phyloP scores from a whole-genome alignment of 257 asterid species.

The Solanum megistacrolobum region DNA sequence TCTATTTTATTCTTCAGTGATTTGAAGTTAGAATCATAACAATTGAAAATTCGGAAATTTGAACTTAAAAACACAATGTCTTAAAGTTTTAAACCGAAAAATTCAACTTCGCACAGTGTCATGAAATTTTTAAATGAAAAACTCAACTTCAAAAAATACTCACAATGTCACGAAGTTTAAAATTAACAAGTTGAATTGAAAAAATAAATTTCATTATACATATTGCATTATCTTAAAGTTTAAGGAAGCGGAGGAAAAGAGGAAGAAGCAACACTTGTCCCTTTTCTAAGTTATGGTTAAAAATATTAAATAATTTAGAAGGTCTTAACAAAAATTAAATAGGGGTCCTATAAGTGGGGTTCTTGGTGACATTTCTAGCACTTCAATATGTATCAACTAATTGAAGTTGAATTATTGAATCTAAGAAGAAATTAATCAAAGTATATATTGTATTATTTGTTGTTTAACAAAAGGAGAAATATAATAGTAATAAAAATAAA shows the following conservation, averaged over 20 bases:
- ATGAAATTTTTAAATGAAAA: neutral
- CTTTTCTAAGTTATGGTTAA: neutral
- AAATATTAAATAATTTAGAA: neutral
- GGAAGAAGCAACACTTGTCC: neutral
- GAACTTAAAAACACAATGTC: neutral
- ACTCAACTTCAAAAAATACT: neutral
- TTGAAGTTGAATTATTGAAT: neutral
- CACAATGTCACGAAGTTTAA: neutral
- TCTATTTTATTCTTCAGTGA: neutral
- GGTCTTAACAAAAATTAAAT: neutral
- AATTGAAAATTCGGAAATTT: neutral
- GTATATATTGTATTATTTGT: neutral
- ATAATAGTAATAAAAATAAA: neutral
- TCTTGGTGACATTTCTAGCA: neutral
- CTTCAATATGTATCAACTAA: neutral
- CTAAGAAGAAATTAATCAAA: neutral
- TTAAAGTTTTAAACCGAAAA: neutral
- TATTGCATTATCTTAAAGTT: neutral
- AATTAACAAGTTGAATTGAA: neutral
- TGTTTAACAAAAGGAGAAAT: neutral
- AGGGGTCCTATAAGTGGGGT: neutral
- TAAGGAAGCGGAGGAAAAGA: neutral
- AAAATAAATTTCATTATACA: neutral
- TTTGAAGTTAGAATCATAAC: neutral
- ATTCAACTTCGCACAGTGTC: neutral